Percentiles rank a stretch among this genome's conserved stretches.
These are phyloP conservation scores for Flagelloscypha sp. DNA, from an alignment of 768 basidiomycete genomes.

Conservation along the genomic window DNA sequence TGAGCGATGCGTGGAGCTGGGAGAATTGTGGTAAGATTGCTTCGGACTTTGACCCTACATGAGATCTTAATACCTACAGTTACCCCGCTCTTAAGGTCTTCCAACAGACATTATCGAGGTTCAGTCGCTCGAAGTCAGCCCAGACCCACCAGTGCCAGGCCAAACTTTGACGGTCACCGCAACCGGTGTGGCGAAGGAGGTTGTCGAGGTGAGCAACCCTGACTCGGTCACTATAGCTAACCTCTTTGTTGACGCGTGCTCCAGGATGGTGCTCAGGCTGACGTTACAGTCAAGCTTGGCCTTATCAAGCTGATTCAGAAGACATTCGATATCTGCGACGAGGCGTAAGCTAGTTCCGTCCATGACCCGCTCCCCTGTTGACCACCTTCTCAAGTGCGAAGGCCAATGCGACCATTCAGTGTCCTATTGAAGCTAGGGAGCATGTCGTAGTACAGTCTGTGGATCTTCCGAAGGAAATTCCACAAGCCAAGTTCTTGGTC, in stretches of 20 bases:
- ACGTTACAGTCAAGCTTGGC: slow-evolving; percentile 91
- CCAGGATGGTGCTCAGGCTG: slow-evolving; percentile 86
- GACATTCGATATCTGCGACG: slow-evolving; percentile 82
- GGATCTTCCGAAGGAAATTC: slow-evolving; percentile 85
- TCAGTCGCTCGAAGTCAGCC: slow-evolving; percentile 61
- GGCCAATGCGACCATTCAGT: slow-evolving; percentile 69
- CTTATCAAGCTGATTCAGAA: slow-evolving; percentile 82
- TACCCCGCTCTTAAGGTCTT: slow-evolving; percentile 28
- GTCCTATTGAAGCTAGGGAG: slow-evolving; percentile 68
- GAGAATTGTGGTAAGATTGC: slow-evolving; percentile 72
- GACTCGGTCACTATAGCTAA: background rate
- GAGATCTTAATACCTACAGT: slow-evolving; percentile 6
- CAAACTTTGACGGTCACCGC: slow-evolving; percentile 82
- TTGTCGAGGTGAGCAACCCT: slow-evolving; percentile 50
- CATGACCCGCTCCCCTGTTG: slow-evolving; percentile 3
- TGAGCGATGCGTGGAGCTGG: slow-evolving; percentile 55
- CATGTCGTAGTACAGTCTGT: slow-evolving; percentile 81
- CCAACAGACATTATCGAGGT: slow-evolving; percentile 46
- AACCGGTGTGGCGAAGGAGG: slow-evolving; percentile 44
- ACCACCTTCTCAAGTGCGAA: slow-evolving; percentile 43
- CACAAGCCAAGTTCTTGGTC: slow-evolving; percentile 79
- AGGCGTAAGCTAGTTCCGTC: slow-evolving; percentile 61
- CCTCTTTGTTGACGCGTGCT: slow-evolving; percentile 8
- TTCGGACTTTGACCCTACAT: slow-evolving; percentile 7
- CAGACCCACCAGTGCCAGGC: slow-evolving; percentile 88